These are phyloP conservation scores for Pichia heedii DNA, from an alignment of 805 yeast species.

Conservation along the genomic window DNA sequence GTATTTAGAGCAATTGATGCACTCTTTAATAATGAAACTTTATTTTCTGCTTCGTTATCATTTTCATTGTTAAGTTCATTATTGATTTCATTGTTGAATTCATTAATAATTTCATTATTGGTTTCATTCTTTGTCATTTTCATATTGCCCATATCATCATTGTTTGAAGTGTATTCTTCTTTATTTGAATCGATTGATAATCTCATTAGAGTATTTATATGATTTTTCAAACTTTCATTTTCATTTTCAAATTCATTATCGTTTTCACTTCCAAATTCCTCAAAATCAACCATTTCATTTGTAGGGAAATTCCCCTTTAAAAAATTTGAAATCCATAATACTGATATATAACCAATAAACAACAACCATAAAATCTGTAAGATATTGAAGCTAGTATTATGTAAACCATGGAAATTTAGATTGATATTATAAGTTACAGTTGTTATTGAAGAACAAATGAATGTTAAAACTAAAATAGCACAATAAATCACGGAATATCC, in stretches of 20 bases:
- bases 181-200: background rate
- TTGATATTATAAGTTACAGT: background rate
- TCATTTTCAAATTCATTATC: background rate
- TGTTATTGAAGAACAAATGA: background rate
- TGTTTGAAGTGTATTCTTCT: background rate
- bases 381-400: conserved; percentile 1
- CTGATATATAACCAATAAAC: background rate
- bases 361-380: conserved; percentile 1
- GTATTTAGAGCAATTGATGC: background rate
- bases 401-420: conserved; percentile 1
- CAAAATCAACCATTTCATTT: background rate
- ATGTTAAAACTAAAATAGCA: background rate
- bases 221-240: background rate
- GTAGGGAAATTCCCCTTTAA: background rate
- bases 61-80: background rate
- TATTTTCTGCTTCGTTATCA: too few species aligned
- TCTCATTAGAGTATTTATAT: background rate
- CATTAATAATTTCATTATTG: background rate
- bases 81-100: background rate
- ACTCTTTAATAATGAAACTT: background rate
- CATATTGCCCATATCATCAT: background rate
- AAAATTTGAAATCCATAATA: conserved; percentile 1
- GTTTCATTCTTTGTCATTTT: too few species aligned
- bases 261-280: too few species aligned
- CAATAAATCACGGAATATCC: background rate